Evolutionary conservation across 2,329 filamentous ascomycete genomes (phyloP).

Genomic region (Coniochaeta pulveracea): DNA sequence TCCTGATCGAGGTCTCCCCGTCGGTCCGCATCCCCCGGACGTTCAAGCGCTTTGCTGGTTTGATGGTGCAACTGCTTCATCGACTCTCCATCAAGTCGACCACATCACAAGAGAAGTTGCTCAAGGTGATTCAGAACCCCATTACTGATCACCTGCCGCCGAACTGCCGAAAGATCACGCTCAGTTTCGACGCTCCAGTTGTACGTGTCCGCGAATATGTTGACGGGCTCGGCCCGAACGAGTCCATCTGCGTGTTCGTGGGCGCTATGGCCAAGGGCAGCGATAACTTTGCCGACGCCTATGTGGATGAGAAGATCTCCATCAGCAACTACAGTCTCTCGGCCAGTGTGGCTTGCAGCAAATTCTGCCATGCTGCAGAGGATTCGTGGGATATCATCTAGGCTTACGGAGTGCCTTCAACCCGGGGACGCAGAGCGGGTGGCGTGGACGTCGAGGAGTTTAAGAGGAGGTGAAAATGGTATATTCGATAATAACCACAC

Average conservation of each 20-base stretch:
- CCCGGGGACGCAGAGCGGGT: background rate
- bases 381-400: slow-evolving; percentile 92
- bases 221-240: slow-evolving; percentile 62
- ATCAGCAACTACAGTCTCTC: slow-evolving; percentile 98
- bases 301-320: slow-evolving; percentile 93
- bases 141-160: slow-evolving; percentile 94
- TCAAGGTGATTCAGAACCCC: slow-evolving; percentile 95
- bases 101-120: slow-evolving; percentile 91
- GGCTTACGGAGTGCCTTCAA: slow-evolving; percentile 12
- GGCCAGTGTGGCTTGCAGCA: slow-evolving; percentile 97
- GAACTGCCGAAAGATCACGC: slow-evolving; percentile 94
- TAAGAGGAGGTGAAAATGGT: background rate
- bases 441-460: too few species aligned
- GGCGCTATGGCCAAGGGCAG: slow-evolving; percentile 97
- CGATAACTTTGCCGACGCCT: slow-evolving; percentile 88
- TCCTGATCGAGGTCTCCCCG: slow-evolving; percentile 96
- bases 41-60: slow-evolving; percentile 95
- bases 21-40: slow-evolving; percentile 94
- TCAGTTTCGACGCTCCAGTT: slow-evolving; percentile 85
- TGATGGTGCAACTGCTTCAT: slow-evolving; percentile 97
- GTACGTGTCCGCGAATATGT: slow-evolving; percentile 86
- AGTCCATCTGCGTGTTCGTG: slow-evolving; percentile 96
- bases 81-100: slow-evolving; percentile 92
- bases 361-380: slow-evolving; percentile 97
- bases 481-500: too few species aligned